Base-by-base conservation (phyloP, 768 basidiomycete species). In the Coprinopsis sp. region DNA sequence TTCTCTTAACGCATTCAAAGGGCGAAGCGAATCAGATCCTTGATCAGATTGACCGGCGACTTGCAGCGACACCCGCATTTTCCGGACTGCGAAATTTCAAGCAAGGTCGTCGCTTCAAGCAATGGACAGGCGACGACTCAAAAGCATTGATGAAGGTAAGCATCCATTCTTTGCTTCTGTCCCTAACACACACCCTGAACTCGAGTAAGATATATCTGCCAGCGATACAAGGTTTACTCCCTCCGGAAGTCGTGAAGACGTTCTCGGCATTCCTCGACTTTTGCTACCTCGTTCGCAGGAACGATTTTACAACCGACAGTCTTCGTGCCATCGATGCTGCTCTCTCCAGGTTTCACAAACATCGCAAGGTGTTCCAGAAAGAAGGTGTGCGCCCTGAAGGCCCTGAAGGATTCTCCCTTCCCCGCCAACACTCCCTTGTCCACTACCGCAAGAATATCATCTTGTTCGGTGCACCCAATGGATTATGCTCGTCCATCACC, bases 91-190 rank as follows among this genome's bases (percentile, higher is more conserved):
- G 43, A 3, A 54, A 42, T 12, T 68, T 68, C 45, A 51, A 55
- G 4, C 50, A 64, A 38, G 66, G 66, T 2, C 47, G 51, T 0
- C 33, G 50, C 7, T 67, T 65, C 46, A 54, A 61, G 28, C 65
- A 69, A 44, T 69, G 67, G 67, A 69, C 63, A 5, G 65, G 66
- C 0, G 58, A 69, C 41, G 63, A 70, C 41, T 70, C 65, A 1
- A 68, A 68, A 40, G 66, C 55, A 0, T 43, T 69, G 1, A 70
- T 70, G 65, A 68, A 69, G 60, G 64, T 66, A 34, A 21, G 46
- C 31, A 4, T 22, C 14, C 13, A 14, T 10, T 24, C 13, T 14
- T 6, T 18, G 39, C 2, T 4, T 45, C 13, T 13, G 16, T 11
- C 4, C 16, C 25, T 3, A 18, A n/a, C 10, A 14, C 12, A 18